Conservation (phyloP, 2,329 filamentous ascomycete species). For the Cadophora sp. region DNA sequence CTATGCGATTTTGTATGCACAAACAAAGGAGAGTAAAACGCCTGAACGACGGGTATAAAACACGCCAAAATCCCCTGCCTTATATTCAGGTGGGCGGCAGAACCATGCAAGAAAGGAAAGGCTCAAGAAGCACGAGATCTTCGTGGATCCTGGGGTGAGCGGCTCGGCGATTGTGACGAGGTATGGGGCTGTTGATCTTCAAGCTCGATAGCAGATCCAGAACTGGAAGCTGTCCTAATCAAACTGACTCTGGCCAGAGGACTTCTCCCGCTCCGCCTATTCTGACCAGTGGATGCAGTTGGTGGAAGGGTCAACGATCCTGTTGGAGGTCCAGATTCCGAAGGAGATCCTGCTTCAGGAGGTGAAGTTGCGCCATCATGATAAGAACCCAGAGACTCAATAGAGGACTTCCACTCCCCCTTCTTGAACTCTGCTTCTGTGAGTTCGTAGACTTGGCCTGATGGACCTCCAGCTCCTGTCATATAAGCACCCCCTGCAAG, state of each 20-base stretch:
- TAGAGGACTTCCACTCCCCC: constrained; percentile 51
- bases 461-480: constrained; percentile 45
- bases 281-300: constrained; percentile 32
- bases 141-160: not conserved
- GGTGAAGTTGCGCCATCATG: constrained; percentile 33
- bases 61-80: not conserved
- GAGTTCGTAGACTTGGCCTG: constrained; percentile 58
- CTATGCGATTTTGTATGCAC: constrained; percentile 17
- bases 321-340: constrained; percentile 26
- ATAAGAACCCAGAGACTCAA: constrained; percentile 44
- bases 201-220: constrained; percentile 38
- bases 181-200: constrained; percentile 28
- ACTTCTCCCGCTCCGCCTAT: constrained; percentile 43
- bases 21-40: constrained; percentile 8
- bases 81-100: not conserved
- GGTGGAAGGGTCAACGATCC: constrained; percentile 33
- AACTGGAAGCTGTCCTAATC: constrained; percentile 41
- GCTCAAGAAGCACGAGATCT: not conserved
- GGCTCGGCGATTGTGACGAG: constrained; percentile 17
- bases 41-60: not conserved
- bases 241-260: constrained; percentile 47
- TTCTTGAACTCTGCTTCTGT: constrained; percentile 53
- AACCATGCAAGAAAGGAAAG: not conserved
- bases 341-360: constrained; percentile 29
- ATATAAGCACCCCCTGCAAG: constrained; percentile 47